Evolutionary conservation across 305 asterid species (phyloP).

Genomic region (Nicotiana rustica): DNA sequence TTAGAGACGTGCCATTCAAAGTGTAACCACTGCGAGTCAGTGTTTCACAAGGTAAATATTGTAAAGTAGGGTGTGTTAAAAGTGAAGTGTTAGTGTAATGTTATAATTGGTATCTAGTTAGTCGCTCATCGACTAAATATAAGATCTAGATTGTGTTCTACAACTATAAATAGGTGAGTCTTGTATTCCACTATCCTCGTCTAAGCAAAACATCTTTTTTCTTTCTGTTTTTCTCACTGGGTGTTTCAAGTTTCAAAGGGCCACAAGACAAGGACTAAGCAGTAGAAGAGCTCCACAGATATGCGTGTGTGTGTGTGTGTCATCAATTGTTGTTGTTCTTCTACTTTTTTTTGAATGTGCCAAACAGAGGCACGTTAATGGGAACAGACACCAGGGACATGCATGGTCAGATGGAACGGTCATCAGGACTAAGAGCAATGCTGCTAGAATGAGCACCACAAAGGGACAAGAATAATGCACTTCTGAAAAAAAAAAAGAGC

Average conservation of each 20-base stretch:
- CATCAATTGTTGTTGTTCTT: neutral
- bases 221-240: neutral
- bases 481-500: too few relatives aligned
- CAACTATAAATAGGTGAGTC: neutral
- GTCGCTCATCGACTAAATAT: neutral
- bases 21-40: too few relatives aligned
- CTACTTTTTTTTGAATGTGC: too few relatives aligned
- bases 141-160: constrained; percentile 1
- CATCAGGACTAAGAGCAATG: too few relatives aligned
- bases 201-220: neutral
- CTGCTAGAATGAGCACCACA: too few relatives aligned
- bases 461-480: too few relatives aligned
- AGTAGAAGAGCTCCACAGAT: neutral
- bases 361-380: too few relatives aligned
- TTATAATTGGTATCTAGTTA: neutral
- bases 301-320: neutral
- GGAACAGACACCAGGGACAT: too few relatives aligned
- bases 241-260: neutral
- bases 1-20: too few relatives aligned
- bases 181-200: neutral
- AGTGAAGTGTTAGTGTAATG: neutral
- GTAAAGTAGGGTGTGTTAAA: constrained; percentile 16
- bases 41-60: neutral
- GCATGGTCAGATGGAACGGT: too few relatives aligned
- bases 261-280: constrained; percentile 13